Percentiles rank a stretch among this genome's conserved stretches.
These are phyloP conservation scores for Sequoiadendron giganteum DNA, from an alignment of 75 land plant species.

Conservation along the genomic window DNA sequence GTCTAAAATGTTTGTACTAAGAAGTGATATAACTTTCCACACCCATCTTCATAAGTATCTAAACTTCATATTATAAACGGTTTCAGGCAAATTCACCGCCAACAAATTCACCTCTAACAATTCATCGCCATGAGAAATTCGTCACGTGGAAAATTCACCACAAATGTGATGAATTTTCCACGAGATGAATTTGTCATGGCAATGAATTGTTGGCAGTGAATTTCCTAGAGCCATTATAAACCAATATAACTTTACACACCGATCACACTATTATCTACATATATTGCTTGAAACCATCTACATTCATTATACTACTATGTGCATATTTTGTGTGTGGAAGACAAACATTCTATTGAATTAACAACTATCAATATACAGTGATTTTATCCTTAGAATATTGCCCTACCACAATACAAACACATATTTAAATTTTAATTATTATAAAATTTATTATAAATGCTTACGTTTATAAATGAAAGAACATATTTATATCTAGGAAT, in stretches of 20 bases:
- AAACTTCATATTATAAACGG: background rate
- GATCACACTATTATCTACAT: background rate
- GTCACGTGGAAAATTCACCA: too few relatives aligned
- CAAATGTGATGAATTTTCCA: too few relatives aligned
- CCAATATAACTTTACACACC: too few relatives aligned
- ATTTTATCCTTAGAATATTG: background rate
- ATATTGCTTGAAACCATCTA: background rate
- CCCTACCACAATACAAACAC: background rate
- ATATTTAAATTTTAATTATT: too few relatives aligned
- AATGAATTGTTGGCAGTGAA: too few relatives aligned
- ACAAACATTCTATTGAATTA: background rate
- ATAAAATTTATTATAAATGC: background rate
- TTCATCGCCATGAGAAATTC: too few relatives aligned
- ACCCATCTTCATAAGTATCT: background rate
- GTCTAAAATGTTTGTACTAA: background rate
- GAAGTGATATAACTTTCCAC: background rate
- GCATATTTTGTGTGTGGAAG: background rate
- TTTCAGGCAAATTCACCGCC: too few relatives aligned
- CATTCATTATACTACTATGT: background rate
- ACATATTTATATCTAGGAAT: too few relatives aligned
- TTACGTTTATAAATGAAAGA: too few relatives aligned
- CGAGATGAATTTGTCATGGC: too few relatives aligned
- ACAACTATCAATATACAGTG: background rate
- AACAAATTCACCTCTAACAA: too few relatives aligned
- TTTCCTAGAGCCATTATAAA: too few relatives aligned